phyloP scores from a whole-genome alignment of 495 filamentous ascomycete species.

The Glarea lozoyensis region DNA sequence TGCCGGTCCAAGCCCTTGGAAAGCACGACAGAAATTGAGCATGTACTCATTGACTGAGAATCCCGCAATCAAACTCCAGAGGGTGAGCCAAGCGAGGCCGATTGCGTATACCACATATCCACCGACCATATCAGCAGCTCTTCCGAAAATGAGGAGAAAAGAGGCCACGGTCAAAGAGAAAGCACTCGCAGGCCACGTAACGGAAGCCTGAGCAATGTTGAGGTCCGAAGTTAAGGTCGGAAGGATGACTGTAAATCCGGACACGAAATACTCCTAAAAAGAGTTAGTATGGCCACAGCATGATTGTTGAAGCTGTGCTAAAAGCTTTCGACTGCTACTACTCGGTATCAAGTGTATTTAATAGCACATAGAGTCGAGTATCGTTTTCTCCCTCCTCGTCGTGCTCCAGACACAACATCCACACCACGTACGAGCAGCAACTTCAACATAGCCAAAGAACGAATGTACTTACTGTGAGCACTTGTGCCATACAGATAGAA shows the following conservation, averaged over 20 bases:
- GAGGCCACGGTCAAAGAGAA: conserved; percentile 66
- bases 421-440: no score
- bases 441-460: neutral
- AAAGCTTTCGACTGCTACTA: no score
- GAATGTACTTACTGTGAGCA: conserved; percentile 48
- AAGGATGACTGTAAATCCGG: conserved; percentile 76
- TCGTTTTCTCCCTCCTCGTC: no score
- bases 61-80: conserved; percentile 67
- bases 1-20: conserved; percentile 72
- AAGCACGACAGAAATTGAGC: conserved; percentile 66
- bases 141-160: conserved; percentile 70
- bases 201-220: conserved; percentile 50
- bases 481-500: conserved; percentile 64
- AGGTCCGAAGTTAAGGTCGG: conserved; percentile 57
- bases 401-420: no score
- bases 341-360: no score
- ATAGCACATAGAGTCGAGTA: no score
- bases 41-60: conserved; percentile 61
- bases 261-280: conserved; percentile 67
- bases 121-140: conserved; percentile 70
- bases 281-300: no score
- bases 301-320: no score
- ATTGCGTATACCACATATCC: conserved; percentile 61
- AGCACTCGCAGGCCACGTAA: conserved; percentile 74
- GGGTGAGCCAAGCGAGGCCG: conserved; percentile 61